Evolutionary conservation across 2,329 filamentous ascomycete species (phyloP), one percentile per base, ranked within the genome.

Genomic region (Neonectria ditissima): DNA sequence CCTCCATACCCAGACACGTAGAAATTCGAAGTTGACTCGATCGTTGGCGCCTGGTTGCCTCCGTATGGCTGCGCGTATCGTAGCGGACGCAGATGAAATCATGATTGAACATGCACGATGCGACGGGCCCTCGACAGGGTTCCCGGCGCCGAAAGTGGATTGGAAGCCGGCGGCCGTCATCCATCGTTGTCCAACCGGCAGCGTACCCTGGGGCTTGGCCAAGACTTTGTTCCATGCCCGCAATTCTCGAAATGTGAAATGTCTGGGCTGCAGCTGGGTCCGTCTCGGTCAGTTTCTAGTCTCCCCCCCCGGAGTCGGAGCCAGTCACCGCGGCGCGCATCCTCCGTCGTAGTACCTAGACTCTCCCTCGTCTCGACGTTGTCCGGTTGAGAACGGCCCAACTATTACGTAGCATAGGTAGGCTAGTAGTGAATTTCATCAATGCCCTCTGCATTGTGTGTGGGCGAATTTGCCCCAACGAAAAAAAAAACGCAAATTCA

Each of bases 261-360:
- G 47, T 30, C 30, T 62, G 54, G 54, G 26, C 20, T 20, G 39
- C 51, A 50, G 32, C 24, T 47, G 50, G 41, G 28, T 24, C 43
- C 20, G 45, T 53, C 45, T 62, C 59, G 54, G 59, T 62, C 59
- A 62, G 59, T 55, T n/a, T 30, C 45, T 62, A 20, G 20, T 11
- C 34, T 30, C 44, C 47, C 55, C 59, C 59, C 55, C 59, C 59
- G 59, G 59, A 53, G 59, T 62, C 59, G 59, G 59, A 55, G 39
- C 47, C 59, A 43, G 59, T 62, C 59, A 62, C 54, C 59, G 53
- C 54, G 24, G 24, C 24, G 24, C 24, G 4, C n/a, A n/a, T n/a
- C n/a, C n/a, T n/a, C n/a, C n/a, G n/a, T n/a, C n/a, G n/a, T n/a
- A n/a, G 10, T 34, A 34, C 32, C 34, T 37, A 37, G 37, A 41